Evolutionary conservation across 371 early-diverging fungal species (phyloP), one percentile per base, ranked within the genome.

Genomic region (Mucor saturninus): DNA sequence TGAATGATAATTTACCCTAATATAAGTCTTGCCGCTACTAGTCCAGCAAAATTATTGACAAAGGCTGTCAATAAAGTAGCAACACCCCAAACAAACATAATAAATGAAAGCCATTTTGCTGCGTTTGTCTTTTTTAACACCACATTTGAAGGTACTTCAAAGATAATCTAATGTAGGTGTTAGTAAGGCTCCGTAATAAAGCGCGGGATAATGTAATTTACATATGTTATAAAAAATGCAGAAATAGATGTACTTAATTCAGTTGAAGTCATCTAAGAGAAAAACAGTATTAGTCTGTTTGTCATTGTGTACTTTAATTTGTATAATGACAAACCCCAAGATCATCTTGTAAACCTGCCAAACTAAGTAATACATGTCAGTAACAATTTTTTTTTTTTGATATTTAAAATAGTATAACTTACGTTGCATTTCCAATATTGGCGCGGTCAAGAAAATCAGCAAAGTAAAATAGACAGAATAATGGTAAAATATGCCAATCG

Each of bases 81-180:
- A 7, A 68, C 52, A 14, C 81, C 81, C 81, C 81, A 80, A 21
- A 71, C 52, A n/a, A 74, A 50, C 81, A 80, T 80, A 13, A 77
- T 72, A 3, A 71, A 67, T 6, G 78, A 76, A 37, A 80, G 56
- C 81, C 81, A 80, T n/a, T 71, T 50, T 11, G 63, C 63, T 3
- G 76, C 71, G 45, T 71, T 72, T 21, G 70, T 71, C 8, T 60
- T 68, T 39, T 77, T 76, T 7, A 80, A 48, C 4, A 80, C 64
- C 5, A 73, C 49, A 55, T 80, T 80, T 15, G 77, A 75, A 6
- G 81, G 81, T 30, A 80, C 67, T 63, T 80, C 81, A 43, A 73
- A 80, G 0, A 80, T 29, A 45, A 80, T 77, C 80, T 80, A 59
- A 13, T 43, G 21, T 11, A 9, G 37, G 29, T 29, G 42, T 31